Base-by-base conservation (phyloP, 345 rosid genomes). In the Melaleuca alternifolia region DNA sequence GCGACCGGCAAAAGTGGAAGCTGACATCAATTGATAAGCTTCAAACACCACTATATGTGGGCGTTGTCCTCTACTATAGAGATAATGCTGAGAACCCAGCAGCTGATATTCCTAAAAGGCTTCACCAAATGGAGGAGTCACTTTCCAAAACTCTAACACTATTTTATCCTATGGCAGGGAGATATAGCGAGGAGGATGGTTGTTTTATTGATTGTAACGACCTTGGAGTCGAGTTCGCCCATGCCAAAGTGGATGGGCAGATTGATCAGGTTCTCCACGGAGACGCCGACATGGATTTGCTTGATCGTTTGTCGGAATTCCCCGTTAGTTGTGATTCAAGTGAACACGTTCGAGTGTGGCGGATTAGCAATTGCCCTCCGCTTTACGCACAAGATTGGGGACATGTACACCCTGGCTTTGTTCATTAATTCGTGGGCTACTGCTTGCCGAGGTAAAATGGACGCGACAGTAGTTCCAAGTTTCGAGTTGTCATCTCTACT, bases 21-120 rank as follows among this genome's bases (percentile, higher is more conserved):
- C 75, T 91, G 85, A 90, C 95, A 62, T 86, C 92, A 15, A 93
- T 84, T 16, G 86, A 92, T 87, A 92, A 91, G 59, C 89, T 91
- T 57, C 92, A 92, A 28, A 91, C 90, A 85, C 84, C 90, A 10
- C 76, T 86, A 14, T 93, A 88, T 11, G 79, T 85, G 0, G 41
- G 76, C 76, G 5, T 62, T 14, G 30, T 62, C 41, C 28, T 62
- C 75, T 28, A 0, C 5, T 62, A 62, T 62, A 28, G 2, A 28
- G 1, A 14, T 30, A 13, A 62, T 6, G 76, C 76, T 62, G 76
- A 28, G 41, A 62, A 62, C 5, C 20, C 41, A 6, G 76, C 41
- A 62, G 18, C 30, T 62, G 76, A 62, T 28, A 62, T 62, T 28
- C 4, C 41, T 7, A 10, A 28, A 28, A 62, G 41, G 76, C 76